Evolutionary conservation across 75 land plant genomes (phyloP).

Genomic region (Sequoiadendron giganteum): DNA sequence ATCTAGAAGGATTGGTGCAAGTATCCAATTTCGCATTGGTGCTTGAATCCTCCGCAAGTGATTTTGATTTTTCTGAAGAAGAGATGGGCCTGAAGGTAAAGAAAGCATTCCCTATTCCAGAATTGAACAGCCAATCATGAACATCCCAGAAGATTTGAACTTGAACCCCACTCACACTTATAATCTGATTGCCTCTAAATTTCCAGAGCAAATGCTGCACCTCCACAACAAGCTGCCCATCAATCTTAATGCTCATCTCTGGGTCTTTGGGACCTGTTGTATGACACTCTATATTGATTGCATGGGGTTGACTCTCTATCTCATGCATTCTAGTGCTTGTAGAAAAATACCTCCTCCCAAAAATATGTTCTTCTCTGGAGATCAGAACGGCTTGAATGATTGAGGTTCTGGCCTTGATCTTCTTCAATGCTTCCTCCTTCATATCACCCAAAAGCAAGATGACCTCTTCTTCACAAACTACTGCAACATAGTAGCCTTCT

Average conservation of each 20-base stretch:
- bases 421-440: conserved; percentile 56
- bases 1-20: conserved; percentile 11
- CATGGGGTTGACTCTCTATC: conserved; percentile 29
- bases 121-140: conserved; percentile 70
- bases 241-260: conserved; percentile 73
- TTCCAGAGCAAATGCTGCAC: conserved; percentile 69
- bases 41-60: conserved; percentile 12
- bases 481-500: conserved; percentile 52
- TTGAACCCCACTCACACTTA: conserved; percentile 39
- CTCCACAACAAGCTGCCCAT: conserved; percentile 57
- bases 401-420: conserved; percentile 41
- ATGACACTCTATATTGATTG: conserved; percentile 66
- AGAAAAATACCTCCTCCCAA: conserved; percentile 48
- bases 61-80: neutral
- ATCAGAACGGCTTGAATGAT: conserved; percentile 35
- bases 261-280: conserved; percentile 44
- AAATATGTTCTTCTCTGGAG: conserved; percentile 55
- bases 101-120: conserved; percentile 47
- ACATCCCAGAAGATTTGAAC: conserved; percentile 86
- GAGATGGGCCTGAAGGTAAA: conserved; percentile 52
- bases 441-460: conserved; percentile 58
- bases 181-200: conserved; percentile 72
- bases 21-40: neutral
- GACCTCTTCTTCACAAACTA: conserved; percentile 51
- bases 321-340: conserved; percentile 41